A percentile compares a stretch with the other conserved stretches of the same genome.
Conservation (phyloP, 2,329 filamentous ascomycete genomes). For the Aureobasidium sp. region DNA sequence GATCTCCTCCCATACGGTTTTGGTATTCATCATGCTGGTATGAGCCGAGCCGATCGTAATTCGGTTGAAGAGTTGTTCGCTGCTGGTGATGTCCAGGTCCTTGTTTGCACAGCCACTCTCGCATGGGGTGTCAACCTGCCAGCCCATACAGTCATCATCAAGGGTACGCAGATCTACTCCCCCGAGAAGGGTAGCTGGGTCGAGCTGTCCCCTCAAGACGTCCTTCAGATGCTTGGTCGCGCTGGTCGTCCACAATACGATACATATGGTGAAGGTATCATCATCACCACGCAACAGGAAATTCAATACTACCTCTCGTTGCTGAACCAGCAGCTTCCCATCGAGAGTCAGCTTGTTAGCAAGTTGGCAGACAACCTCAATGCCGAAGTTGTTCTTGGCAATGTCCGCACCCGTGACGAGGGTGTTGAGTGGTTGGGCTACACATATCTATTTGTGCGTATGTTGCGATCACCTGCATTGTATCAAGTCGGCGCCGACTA, state of each 20-base stretch:
- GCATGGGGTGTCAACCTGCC: conserved; percentile 99
- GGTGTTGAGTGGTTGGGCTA: conserved; percentile 99
- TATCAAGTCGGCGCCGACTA: conserved; percentile 97
- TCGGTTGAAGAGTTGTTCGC: conserved; percentile 93
- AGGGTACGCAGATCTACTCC: conserved; percentile 95
- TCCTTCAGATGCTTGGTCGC: conserved; percentile 96
- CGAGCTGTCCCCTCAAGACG: conserved; percentile 92
- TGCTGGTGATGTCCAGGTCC: conserved; percentile 83
- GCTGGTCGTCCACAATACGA: conserved; percentile 95
- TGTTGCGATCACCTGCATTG: conserved; percentile 88
- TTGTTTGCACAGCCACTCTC: conserved; percentile 95
- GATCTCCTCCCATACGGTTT: conserved; percentile 94
- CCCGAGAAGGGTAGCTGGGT: conserved; percentile 99
- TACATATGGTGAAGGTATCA: conserved; percentile 96
- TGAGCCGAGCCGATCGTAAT: conserved; percentile 90
- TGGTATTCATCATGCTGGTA: conserved; percentile 96
- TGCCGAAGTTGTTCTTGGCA: conserved; percentile 90
- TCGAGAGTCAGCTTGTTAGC: conserved; percentile 92
- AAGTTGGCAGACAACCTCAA: conserved; percentile 94
- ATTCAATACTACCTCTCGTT: conserved; percentile 96
- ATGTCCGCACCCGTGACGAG: conserved; percentile 84
- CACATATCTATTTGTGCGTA: conserved; percentile 94
- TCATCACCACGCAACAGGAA: conserved; percentile 91
- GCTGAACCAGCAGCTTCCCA: conserved; percentile 93
- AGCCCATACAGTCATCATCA: conserved; percentile 97